A percentile compares a stretch with the other conserved stretches of the same genome.
phyloP scores from a whole-genome alignment of 169 alveolate species.

The Eimeria necatrix region DNA sequence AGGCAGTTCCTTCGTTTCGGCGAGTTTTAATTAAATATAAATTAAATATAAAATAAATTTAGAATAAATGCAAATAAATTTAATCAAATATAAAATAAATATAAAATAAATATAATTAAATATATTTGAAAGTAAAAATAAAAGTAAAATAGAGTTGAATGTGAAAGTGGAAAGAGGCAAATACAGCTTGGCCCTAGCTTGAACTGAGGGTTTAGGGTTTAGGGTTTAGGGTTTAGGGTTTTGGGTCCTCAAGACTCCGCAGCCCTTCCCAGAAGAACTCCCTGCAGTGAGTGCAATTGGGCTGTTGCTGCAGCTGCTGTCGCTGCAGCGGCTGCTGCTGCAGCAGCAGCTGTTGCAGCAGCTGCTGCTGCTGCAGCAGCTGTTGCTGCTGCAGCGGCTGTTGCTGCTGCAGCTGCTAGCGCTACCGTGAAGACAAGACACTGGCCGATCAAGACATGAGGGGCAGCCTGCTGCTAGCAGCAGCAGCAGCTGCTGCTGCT shows the following conservation, averaged over 20 bases:
- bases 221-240: background rate
- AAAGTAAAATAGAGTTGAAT: too few species aligned
- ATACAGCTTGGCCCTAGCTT: too few species aligned
- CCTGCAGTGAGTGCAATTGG: background rate
- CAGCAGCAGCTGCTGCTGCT: background rate
- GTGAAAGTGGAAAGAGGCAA: too few species aligned
- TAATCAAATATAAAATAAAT: too few species aligned
- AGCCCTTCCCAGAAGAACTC: background rate
- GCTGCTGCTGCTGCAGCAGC: background rate
- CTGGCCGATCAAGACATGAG: too few species aligned
- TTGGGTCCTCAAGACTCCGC: background rate
- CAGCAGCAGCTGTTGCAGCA: background rate
- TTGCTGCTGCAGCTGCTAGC: background rate
- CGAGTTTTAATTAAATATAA: too few species aligned
- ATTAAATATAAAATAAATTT: too few species aligned
- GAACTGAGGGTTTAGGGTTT: background rate
- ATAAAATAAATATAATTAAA: too few species aligned
- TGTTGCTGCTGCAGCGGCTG: background rate
- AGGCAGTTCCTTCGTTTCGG: too few species aligned
- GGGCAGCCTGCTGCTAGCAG: background rate
- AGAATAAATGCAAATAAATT: too few species aligned
- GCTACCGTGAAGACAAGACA: too few species aligned
- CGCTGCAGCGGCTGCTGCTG: background rate
- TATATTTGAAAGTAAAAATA: too few species aligned
- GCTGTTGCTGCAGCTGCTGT: background rate